Evolutionary conservation across 257 asterid species (phyloP), one percentile per base, ranked within the genome.

Genomic region (Solanum boliviense): DNA sequence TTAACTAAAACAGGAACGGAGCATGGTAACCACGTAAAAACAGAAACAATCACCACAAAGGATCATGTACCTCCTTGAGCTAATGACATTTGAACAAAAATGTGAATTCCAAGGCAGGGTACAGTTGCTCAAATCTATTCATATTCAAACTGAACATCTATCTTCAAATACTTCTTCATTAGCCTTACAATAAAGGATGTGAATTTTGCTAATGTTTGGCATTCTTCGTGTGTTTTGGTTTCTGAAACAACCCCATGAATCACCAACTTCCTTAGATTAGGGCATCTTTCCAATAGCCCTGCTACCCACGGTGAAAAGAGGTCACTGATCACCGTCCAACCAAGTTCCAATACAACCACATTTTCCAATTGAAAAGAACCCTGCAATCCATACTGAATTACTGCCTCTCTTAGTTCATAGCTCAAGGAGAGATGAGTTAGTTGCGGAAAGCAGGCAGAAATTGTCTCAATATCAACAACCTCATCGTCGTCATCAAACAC

Each of bases 401-500:
- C 89, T 6, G 95, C 90, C 86, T 96, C 98, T 89, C 93, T 94
- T 56, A 96, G 91, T 91, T 96, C 99, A 88, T 94, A 96, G 86
- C 91, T 93, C 90, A 96, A 90, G 39, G 98, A 94, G 32, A 96
- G 92, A 90, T 95, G 95, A 36, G 88, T 92, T 89, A 96, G 85
- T 46, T 88, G 89, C 35, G 99, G 99, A 89, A 96, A 96, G 91
- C 98, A 95, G 23, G 95, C 89, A 16, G 99, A 93, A 46, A 96
- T 96, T 25, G 95, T 93, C 92, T 95, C 98, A 25, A 96, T 89
- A 89, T 94, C 98, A 36, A 96, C 94, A 90, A 92, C 92, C 93
- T 96, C 99, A 16, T 96, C 99, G 86, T 96, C 99, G 13, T 96
- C 98, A 65, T 96, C 99, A 89, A 96, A 96, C 75, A 96, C 97